phyloP scores from a whole-genome alignment of 352 stramenopile genomes.

The Saprolegnia parasitica region DNA sequence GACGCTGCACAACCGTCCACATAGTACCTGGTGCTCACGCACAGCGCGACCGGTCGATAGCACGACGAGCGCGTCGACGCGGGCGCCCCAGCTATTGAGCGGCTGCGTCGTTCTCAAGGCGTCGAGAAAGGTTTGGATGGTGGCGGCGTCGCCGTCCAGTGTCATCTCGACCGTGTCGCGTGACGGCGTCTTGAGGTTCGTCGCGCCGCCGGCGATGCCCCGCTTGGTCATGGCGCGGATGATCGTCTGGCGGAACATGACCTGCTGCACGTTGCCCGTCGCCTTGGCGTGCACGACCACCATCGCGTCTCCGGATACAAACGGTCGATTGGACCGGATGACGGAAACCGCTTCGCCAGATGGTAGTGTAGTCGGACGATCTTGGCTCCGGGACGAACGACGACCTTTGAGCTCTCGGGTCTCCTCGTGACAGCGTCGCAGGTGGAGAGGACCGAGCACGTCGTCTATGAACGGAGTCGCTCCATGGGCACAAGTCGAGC shows the following conservation, averaged over 20 bases:
- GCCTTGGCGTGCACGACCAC: conserved; percentile 33
- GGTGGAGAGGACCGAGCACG: no score
- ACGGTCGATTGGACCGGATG: no score
- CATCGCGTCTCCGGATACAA: no score
- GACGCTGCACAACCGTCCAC: no score
- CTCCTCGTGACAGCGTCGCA: no score
- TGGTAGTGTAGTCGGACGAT: no score
- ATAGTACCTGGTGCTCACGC: conserved; percentile 33
- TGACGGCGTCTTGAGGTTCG: conserved; percentile 56
- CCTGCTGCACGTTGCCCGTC: conserved; percentile 66
- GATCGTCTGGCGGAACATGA: conserved; percentile 79
- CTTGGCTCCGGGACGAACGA: no score
- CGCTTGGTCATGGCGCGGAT: conserved; percentile 74
- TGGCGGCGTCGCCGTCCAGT: conserved; percentile 38
- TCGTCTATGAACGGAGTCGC: no score
- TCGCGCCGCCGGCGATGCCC: conserved; percentile 51
- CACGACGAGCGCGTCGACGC: conserved; percentile 27
- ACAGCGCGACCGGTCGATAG: conserved; percentile 44
- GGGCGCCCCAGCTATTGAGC: conserved; percentile 70
- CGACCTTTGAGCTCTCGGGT: no score
- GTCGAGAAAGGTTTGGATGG: conserved; percentile 46
- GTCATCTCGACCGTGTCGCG: conserved; percentile 54
- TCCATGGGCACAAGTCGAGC: no score
- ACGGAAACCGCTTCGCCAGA: no score
- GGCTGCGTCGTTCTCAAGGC: conserved; percentile 40